Evolutionary conservation across 257 asterid species (phyloP), one percentile per base, ranked within the genome.

Genomic region (Petrea volubilis): DNA sequence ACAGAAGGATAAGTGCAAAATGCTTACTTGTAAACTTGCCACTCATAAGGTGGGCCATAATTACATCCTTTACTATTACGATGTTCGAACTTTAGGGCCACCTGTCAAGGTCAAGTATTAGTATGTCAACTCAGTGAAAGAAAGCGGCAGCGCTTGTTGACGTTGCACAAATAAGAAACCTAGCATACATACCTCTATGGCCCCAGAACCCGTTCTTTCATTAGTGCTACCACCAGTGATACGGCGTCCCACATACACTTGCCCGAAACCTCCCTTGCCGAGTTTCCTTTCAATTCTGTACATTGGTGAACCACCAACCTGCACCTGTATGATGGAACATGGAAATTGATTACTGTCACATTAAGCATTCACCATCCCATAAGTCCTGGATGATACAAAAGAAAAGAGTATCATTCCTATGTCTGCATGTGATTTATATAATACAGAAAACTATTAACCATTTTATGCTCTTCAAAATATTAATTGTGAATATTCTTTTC

Each of bases 261-360:
- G 98, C 36, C 98, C 98, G 17, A 93, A 93, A 23, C 98, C 97
- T 73, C 98, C 98, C 80, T 93, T 88, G 18, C 98, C 98, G 6
- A 93, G 96, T 69, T 87, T 93, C 73, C 70, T 87, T 60, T 87
- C 95, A 60, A 77, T 24, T 75, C 52, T 82, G 76, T 93, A 93
- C 73, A 74, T 25, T 8, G 97, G 96, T 5, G 97, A 93, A 60
- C 86, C 89, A 49, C 95, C 97, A 73, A 93, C 90, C 81, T 93
- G 95, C 41, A 90, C 98, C 97, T 93, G 85, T 75, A 28, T n/a
- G 58, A 64, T 29, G 23, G 38, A 75, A 64, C 29, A 53, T 46
- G 21, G 65, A 36, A 61, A 7, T 27, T n/a, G 20, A 59, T 50
- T 56, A 50, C 66, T 34, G 64, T 46, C 38, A 56, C 12, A 21